Evolutionary conservation across 1,284 basidiomycete species (phyloP), one percentile per base, ranked within the genome.

Genomic region (Cerioporus squamosus): DNA sequence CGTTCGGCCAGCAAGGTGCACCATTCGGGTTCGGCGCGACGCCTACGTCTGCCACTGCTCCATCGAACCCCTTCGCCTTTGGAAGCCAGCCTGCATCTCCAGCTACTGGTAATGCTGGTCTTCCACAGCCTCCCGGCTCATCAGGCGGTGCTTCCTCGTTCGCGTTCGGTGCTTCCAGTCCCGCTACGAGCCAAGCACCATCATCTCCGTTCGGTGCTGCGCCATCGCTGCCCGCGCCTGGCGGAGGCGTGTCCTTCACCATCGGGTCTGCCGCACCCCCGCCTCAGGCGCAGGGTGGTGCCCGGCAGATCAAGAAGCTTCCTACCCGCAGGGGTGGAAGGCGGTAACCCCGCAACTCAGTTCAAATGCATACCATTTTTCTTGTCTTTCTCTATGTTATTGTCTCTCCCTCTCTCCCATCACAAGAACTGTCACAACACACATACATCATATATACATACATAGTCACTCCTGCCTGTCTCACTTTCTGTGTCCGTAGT

Each of bases 71-170:
- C 20, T 75, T 75, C 61, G 57, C 57, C 38, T 75, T 71, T 52
- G 66, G 64, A 14, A 74, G 71, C 57, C 70, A 73, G 47, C 73
- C 73, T 2, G 70, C 74, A 4, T 74, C 74, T 2, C 74, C 74
- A n/a, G 74, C 73, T 3, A 65, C 62, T n/a, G 56, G 67, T 8
- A 69, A 62, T 38, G 31, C 67, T 36, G 71, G 69, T 10, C 61
- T 74, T 9, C 74, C 74, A 5, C 66, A 63, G 22, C 64, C 72
- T 17, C 64, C 70, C 18, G 69, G 66, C 20, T 57, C 68, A 17
- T 54, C 65, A 3, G 57, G 49, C 22, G 65, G 63, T 4, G 39
- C 66, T 31, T 12, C 53, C 20, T 29, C 26, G 33, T 74, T 74
- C 63, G 36, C 64, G 1, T 74, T 75, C 44, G 72, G 70, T 26